These are phyloP conservation scores for Scutellaria minor DNA, from an alignment of 257 asterid species.

Conservation along the genomic window DNA sequence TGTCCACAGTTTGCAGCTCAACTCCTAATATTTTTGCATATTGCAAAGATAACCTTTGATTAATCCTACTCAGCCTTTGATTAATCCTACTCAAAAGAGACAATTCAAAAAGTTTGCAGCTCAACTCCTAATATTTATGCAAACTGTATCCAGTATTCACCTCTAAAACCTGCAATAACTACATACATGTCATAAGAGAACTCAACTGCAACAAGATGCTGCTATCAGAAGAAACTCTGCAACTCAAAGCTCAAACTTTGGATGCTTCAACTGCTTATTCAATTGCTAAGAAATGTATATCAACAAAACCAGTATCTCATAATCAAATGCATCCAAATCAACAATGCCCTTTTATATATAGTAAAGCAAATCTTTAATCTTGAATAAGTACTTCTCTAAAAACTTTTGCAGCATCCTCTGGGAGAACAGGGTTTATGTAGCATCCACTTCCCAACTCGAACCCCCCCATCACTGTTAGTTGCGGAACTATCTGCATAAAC, in stretches of 20 bases:
- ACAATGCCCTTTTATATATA: neutral
- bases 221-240: neutral
- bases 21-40: too few relatives aligned
- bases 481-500: slow-evolving; percentile 92
- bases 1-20: too few relatives aligned
- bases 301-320: neutral
- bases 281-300: neutral
- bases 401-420: slow-evolving; percentile 92
- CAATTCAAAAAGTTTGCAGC: too few relatives aligned
- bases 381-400: slow-evolving; percentile 63
- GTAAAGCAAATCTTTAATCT: slow-evolving; percentile 18
- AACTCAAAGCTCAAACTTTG: neutral
- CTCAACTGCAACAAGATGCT: neutral
- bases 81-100: too few relatives aligned
- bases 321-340: slow-evolving; percentile 2
- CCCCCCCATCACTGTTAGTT: slow-evolving; percentile 69
- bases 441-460: slow-evolving; percentile 90
- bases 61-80: too few relatives aligned
- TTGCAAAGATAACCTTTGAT: too few relatives aligned
- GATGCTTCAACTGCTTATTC: too few relatives aligned
- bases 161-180: neutral
- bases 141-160: neutral
- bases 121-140: too few relatives aligned
- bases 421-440: slow-evolving; percentile 86
- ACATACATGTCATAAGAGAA: neutral